Conservation (phyloP, 2,329 filamentous ascomycete species). For the Byssochlamys sp. region DNA sequence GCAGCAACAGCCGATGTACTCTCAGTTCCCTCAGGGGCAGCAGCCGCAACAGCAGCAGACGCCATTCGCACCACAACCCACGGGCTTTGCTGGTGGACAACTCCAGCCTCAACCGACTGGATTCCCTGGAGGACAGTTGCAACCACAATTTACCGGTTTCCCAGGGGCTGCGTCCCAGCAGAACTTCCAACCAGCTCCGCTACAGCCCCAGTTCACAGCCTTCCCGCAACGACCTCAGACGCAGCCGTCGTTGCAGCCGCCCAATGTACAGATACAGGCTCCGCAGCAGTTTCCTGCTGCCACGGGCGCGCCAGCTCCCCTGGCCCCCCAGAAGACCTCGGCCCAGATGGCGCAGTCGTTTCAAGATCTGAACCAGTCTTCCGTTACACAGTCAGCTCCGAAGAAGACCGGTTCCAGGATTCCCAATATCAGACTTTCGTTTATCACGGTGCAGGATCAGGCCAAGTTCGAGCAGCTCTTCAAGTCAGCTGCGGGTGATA, state of each 20-base stretch:
- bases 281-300: conserved; percentile 35
- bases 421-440: conserved; percentile 85
- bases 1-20: conserved; percentile 46
- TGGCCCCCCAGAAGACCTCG: conserved; percentile 51
- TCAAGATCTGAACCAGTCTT: conserved; percentile 38
- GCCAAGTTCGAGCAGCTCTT: conserved; percentile 96
- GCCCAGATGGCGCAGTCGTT: conserved; percentile 57
- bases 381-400: conserved; percentile 54
- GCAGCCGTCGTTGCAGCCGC: conserved; percentile 21
- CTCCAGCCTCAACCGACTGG: conserved; percentile 62
- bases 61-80: conserved; percentile 46
- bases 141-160: conserved; percentile 41
- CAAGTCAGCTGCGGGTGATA: conserved; percentile 82
- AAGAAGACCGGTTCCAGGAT: conserved; percentile 60
- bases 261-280: conserved; percentile 17
- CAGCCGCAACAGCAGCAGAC: conserved; percentile 49
- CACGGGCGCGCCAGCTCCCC: conserved; percentile 41
- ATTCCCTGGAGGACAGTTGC: conserved; percentile 43
- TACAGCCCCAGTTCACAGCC: conserved; percentile 55
- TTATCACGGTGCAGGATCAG: conserved; percentile 91
- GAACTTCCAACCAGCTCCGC: conserved; percentile 26
- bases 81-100: conserved; percentile 43
- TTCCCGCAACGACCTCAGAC: conserved; percentile 30
- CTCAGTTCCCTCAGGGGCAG: conserved; percentile 30
- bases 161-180: conserved; percentile 28